These are phyloP conservation scores for Groenewaldozyma salmanticensis DNA, from an alignment of 805 yeast species.

Conservation along the genomic window DNA sequence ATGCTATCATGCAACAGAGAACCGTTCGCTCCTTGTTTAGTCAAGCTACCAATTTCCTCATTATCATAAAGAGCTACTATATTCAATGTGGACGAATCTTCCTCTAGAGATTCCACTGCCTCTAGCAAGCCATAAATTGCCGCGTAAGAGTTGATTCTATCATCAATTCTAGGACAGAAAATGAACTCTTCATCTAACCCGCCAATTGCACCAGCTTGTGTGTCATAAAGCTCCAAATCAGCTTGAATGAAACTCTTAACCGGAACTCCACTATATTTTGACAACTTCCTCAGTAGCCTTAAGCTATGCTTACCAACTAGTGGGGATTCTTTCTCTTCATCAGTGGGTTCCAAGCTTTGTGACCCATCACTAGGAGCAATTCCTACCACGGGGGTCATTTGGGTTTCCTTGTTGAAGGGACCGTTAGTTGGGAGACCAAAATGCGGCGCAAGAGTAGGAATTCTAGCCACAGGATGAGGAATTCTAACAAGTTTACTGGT, in stretches of 20 bases:
- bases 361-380: conserved; percentile 27
- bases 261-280: conserved; percentile 45
- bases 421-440: conserved; percentile 62
- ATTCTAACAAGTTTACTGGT: conserved; percentile 29
- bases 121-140: conserved; percentile 54
- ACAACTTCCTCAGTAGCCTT: conserved; percentile 53
- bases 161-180: conserved; percentile 75
- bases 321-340: conserved; percentile 51
- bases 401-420: conserved; percentile 72
- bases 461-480: conserved; percentile 50
- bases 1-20: conserved; percentile 56
- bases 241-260: conserved; percentile 55
- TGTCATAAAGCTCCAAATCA: conserved; percentile 71
- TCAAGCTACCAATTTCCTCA: conserved; percentile 72
- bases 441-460: conserved; percentile 82
- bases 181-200: conserved; percentile 66
- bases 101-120: conserved; percentile 21
- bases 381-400: conserved; percentile 73
- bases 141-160: conserved; percentile 67
- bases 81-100: conserved; percentile 27
- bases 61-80: conserved; percentile 63
- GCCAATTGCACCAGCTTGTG: conserved; percentile 66
- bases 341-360: conserved; percentile 36
- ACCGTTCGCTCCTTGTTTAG: conserved; percentile 74
- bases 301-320: conserved; percentile 58